Evolutionary conservation across 495 filamentous ascomycete genomes (phyloP).

Genomic region (Geoglossum glabrum): DNA sequence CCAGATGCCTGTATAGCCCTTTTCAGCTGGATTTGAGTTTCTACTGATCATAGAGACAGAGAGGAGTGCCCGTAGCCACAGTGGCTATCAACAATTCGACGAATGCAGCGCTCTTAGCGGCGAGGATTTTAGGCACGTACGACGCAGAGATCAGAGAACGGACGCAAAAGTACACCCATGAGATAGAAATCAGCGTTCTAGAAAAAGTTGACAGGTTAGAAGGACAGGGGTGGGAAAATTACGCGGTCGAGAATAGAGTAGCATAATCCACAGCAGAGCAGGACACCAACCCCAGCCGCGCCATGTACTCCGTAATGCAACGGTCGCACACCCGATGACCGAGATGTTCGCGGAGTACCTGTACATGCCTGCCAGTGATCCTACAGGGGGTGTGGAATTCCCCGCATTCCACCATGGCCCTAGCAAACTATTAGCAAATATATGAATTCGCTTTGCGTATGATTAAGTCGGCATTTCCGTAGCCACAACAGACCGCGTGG

Average conservation of each 20-base stretch:
- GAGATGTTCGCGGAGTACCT: neutral
- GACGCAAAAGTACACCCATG: neutral
- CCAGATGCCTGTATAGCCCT: slow-evolving; percentile 61
- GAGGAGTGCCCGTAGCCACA: slow-evolving; percentile 66
- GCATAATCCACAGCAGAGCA: no score
- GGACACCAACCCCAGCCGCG: no score
- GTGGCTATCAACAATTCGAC: slow-evolving; percentile 86
- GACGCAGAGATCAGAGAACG: slow-evolving; percentile 22
- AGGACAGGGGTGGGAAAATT: neutral
- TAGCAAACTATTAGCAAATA: neutral
- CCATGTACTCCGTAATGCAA: neutral
- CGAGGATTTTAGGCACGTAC: slow-evolving; percentile 55
- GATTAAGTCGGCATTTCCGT: neutral
- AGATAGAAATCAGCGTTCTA: slow-evolving; percentile 1
- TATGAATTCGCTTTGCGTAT: neutral
- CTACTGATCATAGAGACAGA: slow-evolving; percentile 10
- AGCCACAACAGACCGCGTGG: neutral
- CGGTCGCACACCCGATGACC: neutral
- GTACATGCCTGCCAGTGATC: neutral
- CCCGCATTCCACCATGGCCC: neutral
- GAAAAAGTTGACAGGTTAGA: slow-evolving; percentile 4
- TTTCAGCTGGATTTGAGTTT: neutral
- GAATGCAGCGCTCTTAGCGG: slow-evolving; percentile 80
- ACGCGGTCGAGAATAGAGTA: neutral
- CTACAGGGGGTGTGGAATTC: neutral